Conservation (phyloP, 495 filamentous ascomycete genomes). For the Ramalina intermedia region DNA sequence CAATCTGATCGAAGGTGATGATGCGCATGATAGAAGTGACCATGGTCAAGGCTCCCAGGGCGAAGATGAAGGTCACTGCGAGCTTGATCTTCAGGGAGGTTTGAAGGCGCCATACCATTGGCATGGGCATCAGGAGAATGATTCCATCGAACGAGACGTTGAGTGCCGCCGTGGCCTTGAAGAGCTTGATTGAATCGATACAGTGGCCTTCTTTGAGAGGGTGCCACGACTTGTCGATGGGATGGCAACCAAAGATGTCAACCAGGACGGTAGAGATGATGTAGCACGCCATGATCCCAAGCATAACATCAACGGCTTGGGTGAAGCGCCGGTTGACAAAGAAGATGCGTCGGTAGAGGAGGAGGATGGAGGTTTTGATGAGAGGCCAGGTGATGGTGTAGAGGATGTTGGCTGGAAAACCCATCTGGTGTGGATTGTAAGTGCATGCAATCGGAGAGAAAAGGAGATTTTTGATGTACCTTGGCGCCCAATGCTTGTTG, state of each 20-base stretch:
- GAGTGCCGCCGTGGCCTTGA: constrained; percentile 12
- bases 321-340: constrained; percentile 6
- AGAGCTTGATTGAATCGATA: constrained; percentile 15
- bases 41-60: constrained; percentile 13
- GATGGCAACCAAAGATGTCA: constrained; percentile 23
- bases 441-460: background rate
- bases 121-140: constrained; percentile 21
- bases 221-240: constrained; percentile 21
- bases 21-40: background rate
- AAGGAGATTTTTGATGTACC: too few species aligned
- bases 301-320: constrained; percentile 6
- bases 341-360: constrained; percentile 20
- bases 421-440: background rate
- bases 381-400: constrained; percentile 1
- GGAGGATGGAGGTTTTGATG: constrained; percentile 25
- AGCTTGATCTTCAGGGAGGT: constrained; percentile 18
- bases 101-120: constrained; percentile 23
- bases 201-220: constrained; percentile 19
- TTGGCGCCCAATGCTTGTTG: too few species aligned
- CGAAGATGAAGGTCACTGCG: constrained; percentile 20
- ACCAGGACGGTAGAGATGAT: constrained; percentile 15
- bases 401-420: background rate
- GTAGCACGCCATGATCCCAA: constrained; percentile 16
- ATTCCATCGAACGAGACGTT: constrained; percentile 18
- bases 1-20: background rate